These are phyloP conservation scores for Boletus reticuloceps DNA, from an alignment of 768 basidiomycete species.

Conservation along the genomic window DNA sequence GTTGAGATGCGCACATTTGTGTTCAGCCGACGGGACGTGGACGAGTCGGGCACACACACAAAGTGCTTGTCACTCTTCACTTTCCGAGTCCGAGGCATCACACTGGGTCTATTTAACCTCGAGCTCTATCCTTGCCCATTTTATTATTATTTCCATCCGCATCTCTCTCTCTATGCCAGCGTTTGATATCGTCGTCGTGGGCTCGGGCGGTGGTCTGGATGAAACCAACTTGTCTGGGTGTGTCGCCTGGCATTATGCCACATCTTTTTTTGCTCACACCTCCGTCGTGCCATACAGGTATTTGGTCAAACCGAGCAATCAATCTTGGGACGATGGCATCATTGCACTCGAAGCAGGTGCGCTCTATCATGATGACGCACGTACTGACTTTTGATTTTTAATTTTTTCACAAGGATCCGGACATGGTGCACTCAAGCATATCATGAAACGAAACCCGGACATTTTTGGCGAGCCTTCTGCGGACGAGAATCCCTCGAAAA, in stretches of 20 bases:
- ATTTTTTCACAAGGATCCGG: conserved; percentile 67
- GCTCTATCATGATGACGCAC: too few relatives aligned
- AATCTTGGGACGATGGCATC: conserved; percentile 77
- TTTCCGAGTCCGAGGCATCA: too few relatives aligned
- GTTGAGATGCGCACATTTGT: too few relatives aligned
- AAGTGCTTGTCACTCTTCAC: too few relatives aligned
- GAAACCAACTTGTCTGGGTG: conserved; percentile 89
- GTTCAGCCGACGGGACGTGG: conserved; percentile 18
- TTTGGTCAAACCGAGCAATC: conserved; percentile 68
- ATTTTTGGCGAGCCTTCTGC: conserved; percentile 42
- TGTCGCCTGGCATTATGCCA: conserved; percentile 24
- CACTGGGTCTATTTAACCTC: not conserved
- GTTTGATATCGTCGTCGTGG: conserved; percentile 79
- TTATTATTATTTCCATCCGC: not conserved
- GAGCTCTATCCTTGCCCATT: too few relatives aligned
- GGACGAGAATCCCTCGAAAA: conserved; percentile 11
- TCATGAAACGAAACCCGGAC: conserved; percentile 54
- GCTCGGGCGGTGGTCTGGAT: conserved; percentile 84
- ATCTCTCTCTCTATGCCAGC: conserved; percentile 33
- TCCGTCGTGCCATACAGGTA: conserved; percentile 51
- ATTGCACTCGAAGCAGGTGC: conserved; percentile 86
- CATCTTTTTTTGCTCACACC: too few relatives aligned
- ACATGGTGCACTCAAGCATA: conserved; percentile 66
- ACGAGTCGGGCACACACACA: not conserved
- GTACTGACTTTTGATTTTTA: too few relatives aligned